These are phyloP conservation scores for Cyberlindnera maritima DNA, from an alignment of 805 yeast genomes.

Conservation along the genomic window DNA sequence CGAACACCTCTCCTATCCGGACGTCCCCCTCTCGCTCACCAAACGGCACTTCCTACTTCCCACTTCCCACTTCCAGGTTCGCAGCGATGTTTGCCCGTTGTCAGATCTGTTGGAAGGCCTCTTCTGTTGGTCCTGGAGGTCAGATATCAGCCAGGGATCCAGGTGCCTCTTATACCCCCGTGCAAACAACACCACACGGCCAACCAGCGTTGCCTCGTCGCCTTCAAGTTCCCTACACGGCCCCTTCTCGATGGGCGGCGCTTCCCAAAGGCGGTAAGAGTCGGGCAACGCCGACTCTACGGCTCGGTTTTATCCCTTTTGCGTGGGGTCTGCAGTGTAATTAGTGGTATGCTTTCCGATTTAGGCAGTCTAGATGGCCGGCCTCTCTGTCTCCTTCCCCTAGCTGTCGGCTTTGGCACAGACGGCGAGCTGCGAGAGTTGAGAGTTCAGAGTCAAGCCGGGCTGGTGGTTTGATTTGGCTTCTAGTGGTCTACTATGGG, in stretches of 20 bases:
- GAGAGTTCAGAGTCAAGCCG: too few relatives aligned
- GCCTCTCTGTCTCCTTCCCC: neutral
- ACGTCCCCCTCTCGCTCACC: neutral
- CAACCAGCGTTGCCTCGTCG: too few relatives aligned
- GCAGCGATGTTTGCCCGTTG: neutral
- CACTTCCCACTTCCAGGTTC: too few relatives aligned
- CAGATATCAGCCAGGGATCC: too few relatives aligned
- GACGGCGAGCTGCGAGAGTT: neutral
- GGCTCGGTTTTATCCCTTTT: neutral
- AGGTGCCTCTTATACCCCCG: neutral
- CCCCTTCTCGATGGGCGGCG: neutral
- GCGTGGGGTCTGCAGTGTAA: neutral
- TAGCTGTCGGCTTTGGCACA: neutral
- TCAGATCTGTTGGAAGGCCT: too few relatives aligned
- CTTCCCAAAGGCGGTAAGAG: too few relatives aligned
- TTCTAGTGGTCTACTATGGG: too few relatives aligned
- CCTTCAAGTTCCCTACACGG: neutral
- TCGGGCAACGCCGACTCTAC: neutral
- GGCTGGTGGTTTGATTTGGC: too few relatives aligned
- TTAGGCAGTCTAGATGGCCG: neutral
- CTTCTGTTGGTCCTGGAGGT: too few relatives aligned
- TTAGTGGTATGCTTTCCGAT: neutral
- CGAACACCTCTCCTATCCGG: too few relatives aligned
- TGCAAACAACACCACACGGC: too few relatives aligned
- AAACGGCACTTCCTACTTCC: neutral